A percentile compares a stretch with the other conserved stretches of the same genome.
These are phyloP conservation scores for Plasmodium gonderi DNA, from an alignment of 169 alveolate species.

Conservation along the genomic window DNA sequence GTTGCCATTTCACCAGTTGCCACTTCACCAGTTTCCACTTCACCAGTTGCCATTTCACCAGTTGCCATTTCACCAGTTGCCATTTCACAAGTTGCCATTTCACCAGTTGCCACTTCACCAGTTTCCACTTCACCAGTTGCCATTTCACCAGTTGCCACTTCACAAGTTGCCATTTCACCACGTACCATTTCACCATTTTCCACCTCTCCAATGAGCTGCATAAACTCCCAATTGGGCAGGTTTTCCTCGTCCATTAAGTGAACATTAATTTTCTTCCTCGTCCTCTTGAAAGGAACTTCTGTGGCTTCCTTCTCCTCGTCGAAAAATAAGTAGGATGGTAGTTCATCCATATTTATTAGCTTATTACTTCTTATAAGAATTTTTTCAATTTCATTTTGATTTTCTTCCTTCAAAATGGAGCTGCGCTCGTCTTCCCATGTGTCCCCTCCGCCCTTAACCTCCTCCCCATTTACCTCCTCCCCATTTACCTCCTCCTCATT, in stretches of 20 bases:
- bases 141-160: background rate
- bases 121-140: background rate
- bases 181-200: background rate
- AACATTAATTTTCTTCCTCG: constrained; percentile 24
- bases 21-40: background rate
- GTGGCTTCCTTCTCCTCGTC: constrained; percentile 10
- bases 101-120: background rate
- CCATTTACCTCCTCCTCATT: background rate
- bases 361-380: constrained; percentile 27
- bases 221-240: constrained; percentile 25
- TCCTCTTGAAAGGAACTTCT: constrained; percentile 32
- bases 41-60: background rate
- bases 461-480: background rate
- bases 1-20: background rate
- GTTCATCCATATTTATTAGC: constrained; percentile 18
- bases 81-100: background rate
- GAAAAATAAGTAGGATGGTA: constrained; percentile 23
- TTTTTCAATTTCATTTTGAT: constrained; percentile 30
- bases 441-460: background rate
- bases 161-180: background rate
- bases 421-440: constrained; percentile 7
- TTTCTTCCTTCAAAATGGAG: constrained; percentile 17
- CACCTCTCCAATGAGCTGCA: background rate
- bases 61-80: background rate
- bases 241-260: constrained; percentile 43